Base-by-base conservation (phyloP, 1,139 yeast genomes). In the Kurtzmaniella natalensis region DNA sequence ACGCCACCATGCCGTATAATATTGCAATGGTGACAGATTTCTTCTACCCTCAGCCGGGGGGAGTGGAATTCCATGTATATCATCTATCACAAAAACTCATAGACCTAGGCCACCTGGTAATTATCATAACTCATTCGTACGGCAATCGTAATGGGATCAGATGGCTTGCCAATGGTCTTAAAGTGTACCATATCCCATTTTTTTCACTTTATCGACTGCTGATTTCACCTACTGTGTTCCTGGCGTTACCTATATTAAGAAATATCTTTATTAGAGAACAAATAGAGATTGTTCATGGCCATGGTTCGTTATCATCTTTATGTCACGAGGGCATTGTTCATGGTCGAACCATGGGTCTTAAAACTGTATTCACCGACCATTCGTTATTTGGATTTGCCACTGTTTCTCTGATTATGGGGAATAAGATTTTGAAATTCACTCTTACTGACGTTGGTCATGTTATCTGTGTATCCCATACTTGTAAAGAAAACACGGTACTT, bases 11-110 rank as follows among this genome's bases (percentile, higher is more conserved):
- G 26, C 17, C 25, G 21, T 61, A 61, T 48, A 69, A 67, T 40
- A 67, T 69, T 35, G 82, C 86, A 8, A 89, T 92, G 96, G 86
- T 89, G 3, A 83, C 95, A 28, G 99, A 94, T 60, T 94, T 88
- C 68, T 94, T 92, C 76, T 94, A 84, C 59, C 99, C 99, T 14
- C 98, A 94, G 55, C 83, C 96, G 0, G 99, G 99, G 2, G 99
- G 99, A 7, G 94, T 94, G 3, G 99, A 94, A 56, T 78, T 92
- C 42, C 98, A 94, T 53, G 87, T 92, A 17, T 88, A 86, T 57
- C 97, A 92, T 55, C 48, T 70, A 26, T 64, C 80, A 0, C 94
- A 87, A 57, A 79, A 83, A 50, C 73, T 92, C 39, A 83, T 88
- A 14, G 78, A 78, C 21, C 61, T 82, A 33, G 98, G 97, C 5